phyloP scores from a whole-genome alignment of 257 asterid genomes.

The Fraxinus pennsylvanica region DNA sequence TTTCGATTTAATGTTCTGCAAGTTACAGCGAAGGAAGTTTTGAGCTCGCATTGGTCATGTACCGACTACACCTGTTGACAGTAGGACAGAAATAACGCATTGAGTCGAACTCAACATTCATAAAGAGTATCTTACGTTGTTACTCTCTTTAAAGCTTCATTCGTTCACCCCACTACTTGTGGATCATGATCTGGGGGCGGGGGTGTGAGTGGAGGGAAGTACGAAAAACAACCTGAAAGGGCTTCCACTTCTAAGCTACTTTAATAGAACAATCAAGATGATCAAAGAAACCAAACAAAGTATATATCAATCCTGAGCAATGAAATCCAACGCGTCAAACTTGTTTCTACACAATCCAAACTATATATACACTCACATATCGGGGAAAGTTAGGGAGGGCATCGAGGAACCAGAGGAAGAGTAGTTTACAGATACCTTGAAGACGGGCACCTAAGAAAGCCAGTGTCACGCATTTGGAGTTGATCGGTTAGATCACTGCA shows the following conservation, averaged over 20 bases:
- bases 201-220: too few species aligned
- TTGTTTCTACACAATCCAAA: constrained; percentile 18
- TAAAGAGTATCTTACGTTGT: not conserved
- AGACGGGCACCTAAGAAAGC: not conserved
- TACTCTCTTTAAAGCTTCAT: not conserved
- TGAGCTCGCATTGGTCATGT: not conserved
- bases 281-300: not conserved
- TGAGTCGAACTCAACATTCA: not conserved
- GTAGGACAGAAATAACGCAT: not conserved
- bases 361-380: constrained; percentile 1
- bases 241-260: not conserved
- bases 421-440: constrained; percentile 36
- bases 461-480: constrained; percentile 4
- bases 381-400: not conserved
- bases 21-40: too few species aligned
- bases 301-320: constrained; percentile 25
- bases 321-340: constrained; percentile 39
- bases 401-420: not conserved
- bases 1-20: too few species aligned
- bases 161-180: not conserved
- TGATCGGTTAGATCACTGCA: constrained; percentile 29
- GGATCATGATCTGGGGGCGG: not conserved
- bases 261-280: not conserved
- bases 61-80: not conserved
- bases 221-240: not conserved